phyloP scores from a whole-genome alignment of 345 rosid species.

The Garcia nutans region DNA sequence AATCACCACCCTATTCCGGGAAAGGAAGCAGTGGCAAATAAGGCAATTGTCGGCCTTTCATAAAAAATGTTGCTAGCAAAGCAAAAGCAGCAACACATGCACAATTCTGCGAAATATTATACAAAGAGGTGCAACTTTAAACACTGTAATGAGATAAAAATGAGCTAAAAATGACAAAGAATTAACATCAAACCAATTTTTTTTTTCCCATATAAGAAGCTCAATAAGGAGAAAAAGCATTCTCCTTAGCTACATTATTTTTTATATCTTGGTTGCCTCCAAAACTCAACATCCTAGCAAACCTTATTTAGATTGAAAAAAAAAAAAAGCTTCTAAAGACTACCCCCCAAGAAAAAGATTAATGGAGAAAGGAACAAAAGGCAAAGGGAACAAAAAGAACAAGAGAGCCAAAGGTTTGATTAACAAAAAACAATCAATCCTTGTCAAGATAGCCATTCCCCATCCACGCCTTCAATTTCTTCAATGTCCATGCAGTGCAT shows the following conservation, averaged over 20 bases:
- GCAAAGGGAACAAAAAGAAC: constrained; percentile 7
- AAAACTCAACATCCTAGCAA: constrained; percentile 33
- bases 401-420: constrained; percentile 54
- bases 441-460: constrained; percentile 87
- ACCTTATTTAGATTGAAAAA: constrained; percentile 40
- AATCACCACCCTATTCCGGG: too few species aligned
- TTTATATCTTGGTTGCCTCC: constrained; percentile 28
- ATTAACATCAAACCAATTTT: not conserved
- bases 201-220: constrained; percentile 6
- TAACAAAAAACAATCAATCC: constrained; percentile 62
- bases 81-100: not conserved
- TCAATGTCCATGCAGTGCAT: constrained; percentile 84
- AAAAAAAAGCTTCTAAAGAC: constrained; percentile 13
- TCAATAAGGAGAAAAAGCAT: constrained; percentile 14
- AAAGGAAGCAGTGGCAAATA: not conserved
- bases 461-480: constrained; percentile 86
- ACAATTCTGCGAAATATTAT: not conserved
- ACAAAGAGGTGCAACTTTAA: constrained; percentile 2
- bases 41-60: not conserved
- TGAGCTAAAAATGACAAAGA: not conserved
- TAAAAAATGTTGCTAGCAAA: not conserved
- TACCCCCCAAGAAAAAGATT: constrained; percentile 12
- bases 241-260: constrained; percentile 32
- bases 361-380: constrained; percentile 19
- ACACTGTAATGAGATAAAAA: not conserved